Evolutionary conservation across 306 rosid genomes (phyloP).

Genomic region (Dryas alaskensis): DNA sequence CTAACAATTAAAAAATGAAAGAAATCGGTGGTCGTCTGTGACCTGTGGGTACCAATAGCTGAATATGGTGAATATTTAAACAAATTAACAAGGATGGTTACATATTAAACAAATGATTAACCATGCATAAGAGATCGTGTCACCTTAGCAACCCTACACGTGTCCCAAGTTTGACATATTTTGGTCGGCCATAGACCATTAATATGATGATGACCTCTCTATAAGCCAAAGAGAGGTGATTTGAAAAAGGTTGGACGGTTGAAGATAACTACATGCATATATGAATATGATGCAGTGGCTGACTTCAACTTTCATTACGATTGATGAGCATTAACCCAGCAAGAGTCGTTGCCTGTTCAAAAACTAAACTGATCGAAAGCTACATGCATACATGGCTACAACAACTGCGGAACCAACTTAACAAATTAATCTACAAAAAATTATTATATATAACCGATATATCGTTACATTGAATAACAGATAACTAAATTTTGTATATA

Average conservation of each 20-base stretch:
- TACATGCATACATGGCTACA: no score
- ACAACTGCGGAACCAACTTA: no score
- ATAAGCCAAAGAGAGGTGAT: slow-evolving; percentile 26
- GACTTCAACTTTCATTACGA: neutral
- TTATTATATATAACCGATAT: no score
- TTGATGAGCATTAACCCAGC: neutral
- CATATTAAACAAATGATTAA: neutral
- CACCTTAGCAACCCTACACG: slow-evolving; percentile 8
- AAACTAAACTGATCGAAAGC: neutral
- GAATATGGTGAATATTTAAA: neutral
- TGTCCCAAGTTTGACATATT: slow-evolving; percentile 12
- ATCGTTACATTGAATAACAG: no score
- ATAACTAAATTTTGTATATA: no score
- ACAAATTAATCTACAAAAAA: no score
- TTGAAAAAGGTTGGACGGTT: slow-evolving; percentile 42
- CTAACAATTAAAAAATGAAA: neutral
- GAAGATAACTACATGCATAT: slow-evolving; percentile 6
- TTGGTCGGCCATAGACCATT: neutral
- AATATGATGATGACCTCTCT: neutral
- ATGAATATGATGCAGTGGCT: slow-evolving; percentile 6
- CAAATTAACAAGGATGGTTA: neutral
- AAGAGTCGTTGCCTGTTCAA: neutral
- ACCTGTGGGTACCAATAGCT: neutral
- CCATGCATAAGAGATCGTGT: neutral
- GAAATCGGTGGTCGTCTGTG: slow-evolving; percentile 5